Evolutionary conservation across 345 rosid genomes (phyloP).

Genomic region (Kernera saxatilis): DNA sequence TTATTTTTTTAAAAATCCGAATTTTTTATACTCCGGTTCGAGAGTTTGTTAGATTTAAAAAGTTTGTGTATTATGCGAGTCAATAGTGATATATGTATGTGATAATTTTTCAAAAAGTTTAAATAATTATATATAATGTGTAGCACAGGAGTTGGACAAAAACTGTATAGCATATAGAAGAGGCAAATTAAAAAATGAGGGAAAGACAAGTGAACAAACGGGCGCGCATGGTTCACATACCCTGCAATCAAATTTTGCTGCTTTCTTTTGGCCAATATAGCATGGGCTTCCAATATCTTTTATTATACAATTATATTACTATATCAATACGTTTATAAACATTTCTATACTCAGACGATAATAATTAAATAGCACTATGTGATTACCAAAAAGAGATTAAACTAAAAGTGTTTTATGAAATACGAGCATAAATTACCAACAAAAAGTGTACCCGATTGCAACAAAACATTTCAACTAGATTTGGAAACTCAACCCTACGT

Average conservation of each 20-base stretch:
- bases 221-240: constrained; percentile 32
- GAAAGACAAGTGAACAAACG: constrained; percentile 26
- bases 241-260: constrained; percentile 23
- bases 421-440: background rate
- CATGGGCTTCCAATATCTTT: constrained; percentile 26
- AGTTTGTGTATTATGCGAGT: no score
- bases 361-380: background rate
- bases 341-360: background rate
- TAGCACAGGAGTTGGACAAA: constrained; percentile 1
- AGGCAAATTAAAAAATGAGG: background rate
- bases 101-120: background rate
- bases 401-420: no score
- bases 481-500: background rate
- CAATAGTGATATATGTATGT: background rate
- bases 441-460: background rate
- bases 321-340: no score
- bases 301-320: background rate
- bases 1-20: no score
- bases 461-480: background rate
- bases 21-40: no score
- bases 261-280: constrained; percentile 17
- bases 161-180: background rate
- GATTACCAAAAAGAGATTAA: no score
- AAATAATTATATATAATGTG: background rate
- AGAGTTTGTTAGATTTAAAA: background rate